These are phyloP conservation scores for Massariosphaeria phaeospora DNA, from an alignment of 495 filamentous ascomycete genomes.

Conservation along the genomic window DNA sequence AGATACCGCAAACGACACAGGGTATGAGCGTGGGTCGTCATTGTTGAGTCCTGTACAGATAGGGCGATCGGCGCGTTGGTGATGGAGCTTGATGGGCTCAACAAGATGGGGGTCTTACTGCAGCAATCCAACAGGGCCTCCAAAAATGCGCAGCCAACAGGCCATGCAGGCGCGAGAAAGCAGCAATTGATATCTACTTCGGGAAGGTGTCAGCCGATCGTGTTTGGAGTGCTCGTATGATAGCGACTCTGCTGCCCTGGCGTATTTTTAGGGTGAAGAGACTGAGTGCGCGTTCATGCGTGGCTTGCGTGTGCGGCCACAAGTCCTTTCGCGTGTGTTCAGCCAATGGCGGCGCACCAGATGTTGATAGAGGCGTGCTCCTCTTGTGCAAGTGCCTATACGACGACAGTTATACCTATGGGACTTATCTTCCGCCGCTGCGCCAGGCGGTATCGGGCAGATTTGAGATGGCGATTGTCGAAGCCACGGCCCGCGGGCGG, in stretches of 20 bases:
- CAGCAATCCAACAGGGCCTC: neutral
- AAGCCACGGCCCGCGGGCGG: no score
- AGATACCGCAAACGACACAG: neutral
- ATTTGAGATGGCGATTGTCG: no score
- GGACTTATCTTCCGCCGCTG: no score
- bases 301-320: no score
- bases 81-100: conserved; percentile 3
- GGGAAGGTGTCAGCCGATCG: conserved; percentile 27
- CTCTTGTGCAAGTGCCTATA: no score
- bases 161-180: neutral
- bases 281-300: no score
- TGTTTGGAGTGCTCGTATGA: neutral
- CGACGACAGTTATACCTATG: no score
- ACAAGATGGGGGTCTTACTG: conserved; percentile 14
- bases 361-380: no score
- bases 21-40: no score
- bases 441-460: no score
- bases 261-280: conserved; percentile 17
- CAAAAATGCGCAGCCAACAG: neutral
- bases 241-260: conserved; percentile 6
- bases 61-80: neutral
- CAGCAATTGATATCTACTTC: conserved; percentile 10
- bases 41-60: neutral
- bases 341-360: no score
- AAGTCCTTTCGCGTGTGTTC: no score